Evolutionary conservation across 495 filamentous ascomycete genomes (phyloP), one percentile per base, ranked within the genome.

Genomic region (Penicillium argentinense): DNA sequence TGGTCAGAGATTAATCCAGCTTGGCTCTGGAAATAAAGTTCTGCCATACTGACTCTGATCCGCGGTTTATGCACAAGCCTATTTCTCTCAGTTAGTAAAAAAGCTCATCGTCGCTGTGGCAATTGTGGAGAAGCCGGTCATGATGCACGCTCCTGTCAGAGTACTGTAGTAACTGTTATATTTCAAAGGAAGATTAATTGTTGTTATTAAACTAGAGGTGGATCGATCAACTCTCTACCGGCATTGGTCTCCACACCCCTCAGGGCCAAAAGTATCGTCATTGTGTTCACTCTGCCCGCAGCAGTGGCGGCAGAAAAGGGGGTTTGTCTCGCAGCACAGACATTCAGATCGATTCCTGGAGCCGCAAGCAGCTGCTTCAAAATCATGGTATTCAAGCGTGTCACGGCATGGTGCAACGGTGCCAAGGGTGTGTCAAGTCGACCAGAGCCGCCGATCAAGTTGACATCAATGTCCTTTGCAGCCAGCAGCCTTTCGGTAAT

Each of bases 211-310:
- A n/a, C n/a, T 9, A 51, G 19, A 5, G 36, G 42, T 32, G 42
- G 49, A 46, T 51, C 37, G 7, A 32, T 32, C 4, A 32, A 32
- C 9, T 12, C n/a, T 32, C 41, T n/a, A 0, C 33, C 40, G 13
- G 44, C 16, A 47, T 47, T 53, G 21, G 48, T 47, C n/a, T 42
- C 50, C n/a, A 53, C 13, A 14, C 44, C n/a, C 17, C 22, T 22
- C 6, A 39, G n/a, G 36, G 18, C 27, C n/a, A 53, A 9, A 5
- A 53, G 40, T 16, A 21, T 32, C 25, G 9, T 21, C 37, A 48
- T 30, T 14, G 44, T 25, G 11, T 22, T 42, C 5, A 44, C 28
- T 7, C 40, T 14, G 30, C 50, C 45, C 2, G 21, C 21, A 12
- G 22, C 41, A 21, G 12, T 19, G 8, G 44, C 33, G 23, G 47